phyloP scores from a whole-genome alignment of 495 filamentous ascomycete species.

The Oidiodendron maius region DNA sequence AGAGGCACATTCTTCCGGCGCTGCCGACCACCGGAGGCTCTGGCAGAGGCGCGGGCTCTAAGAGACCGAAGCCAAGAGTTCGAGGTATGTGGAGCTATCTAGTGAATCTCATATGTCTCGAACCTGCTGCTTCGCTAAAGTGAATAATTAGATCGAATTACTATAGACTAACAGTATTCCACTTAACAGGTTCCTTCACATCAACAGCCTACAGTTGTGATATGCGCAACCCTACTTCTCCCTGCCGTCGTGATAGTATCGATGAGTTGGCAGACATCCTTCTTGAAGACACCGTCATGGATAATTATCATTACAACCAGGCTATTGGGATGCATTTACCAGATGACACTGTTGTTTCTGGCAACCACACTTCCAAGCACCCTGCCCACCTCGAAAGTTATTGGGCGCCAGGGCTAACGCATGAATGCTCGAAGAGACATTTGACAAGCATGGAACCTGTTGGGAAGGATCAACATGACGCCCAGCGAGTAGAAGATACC shows the following conservation, averaged over 20 bases:
- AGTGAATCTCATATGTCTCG: too few species aligned
- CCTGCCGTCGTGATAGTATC: conserved; percentile 20
- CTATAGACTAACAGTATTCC: too few species aligned
- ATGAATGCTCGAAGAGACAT: conserved; percentile 16
- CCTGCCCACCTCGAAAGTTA: neutral
- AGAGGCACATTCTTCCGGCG: conserved; percentile 21
- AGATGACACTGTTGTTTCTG: neutral
- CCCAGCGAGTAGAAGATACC: too few species aligned
- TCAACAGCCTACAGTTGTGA: neutral
- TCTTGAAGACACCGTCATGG: conserved; percentile 21
- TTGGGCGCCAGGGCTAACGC: conserved; percentile 10
- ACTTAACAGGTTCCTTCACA: too few species aligned
- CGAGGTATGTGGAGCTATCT: too few species aligned
- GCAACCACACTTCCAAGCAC: neutral
- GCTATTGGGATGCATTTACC: conserved; percentile 2
- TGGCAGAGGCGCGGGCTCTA: conserved; percentile 3
- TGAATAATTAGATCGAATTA: too few species aligned
- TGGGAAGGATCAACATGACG: too few species aligned
- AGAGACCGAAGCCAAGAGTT: conserved; percentile 9
- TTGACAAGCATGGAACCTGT: conserved; percentile 3
- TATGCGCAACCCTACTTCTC: neutral
- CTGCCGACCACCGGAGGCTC: conserved; percentile 26
- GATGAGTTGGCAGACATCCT: conserved; percentile 29
- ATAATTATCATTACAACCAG: conserved; percentile 1
- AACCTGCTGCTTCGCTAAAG: too few species aligned